Evolutionary conservation across 75 land plant genomes (phyloP), one percentile per base, ranked within the genome.

Genomic region (Pseudotsuga menziesii): DNA sequence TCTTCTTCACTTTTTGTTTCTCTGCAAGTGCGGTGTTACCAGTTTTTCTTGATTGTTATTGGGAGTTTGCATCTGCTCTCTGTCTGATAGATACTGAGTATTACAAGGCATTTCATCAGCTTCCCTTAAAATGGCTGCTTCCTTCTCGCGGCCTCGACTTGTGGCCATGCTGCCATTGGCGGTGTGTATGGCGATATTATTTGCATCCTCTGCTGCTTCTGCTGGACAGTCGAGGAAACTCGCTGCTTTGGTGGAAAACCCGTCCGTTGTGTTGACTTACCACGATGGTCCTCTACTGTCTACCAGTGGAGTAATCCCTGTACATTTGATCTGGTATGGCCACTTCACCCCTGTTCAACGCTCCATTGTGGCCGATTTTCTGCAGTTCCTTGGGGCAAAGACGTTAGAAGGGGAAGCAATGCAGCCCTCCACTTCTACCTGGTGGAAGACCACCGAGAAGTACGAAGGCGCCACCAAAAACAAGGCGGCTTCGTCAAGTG

Each of bases 271-370:
- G 8, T 71, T 93, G 22, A 79, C 82, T 22, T 93, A 93, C 85
- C 95, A 93, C 86, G 81, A 83, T 17, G 95, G 95, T 4, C 75
- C 79, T 15, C 56, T 93, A 2, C 83, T 93, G 32, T 72, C 92
- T 23, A 88, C 91, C 26, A 29, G 32, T 29, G 74, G 79, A 36
- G 15, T 81, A 76, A 48, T 85, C n/a, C 35, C 57, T 3, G 84
- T 83, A 4, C 67, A 85, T 55, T 4, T 85, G 0, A 27, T 85
- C 39, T 85, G 87, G 87, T 85, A 85, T 26, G 87, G 87, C 36
- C 36, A 56, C 56, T 85, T 82, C 85, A 76, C 60, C 17, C 23
- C 64, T 2, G 74, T 61, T 12, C 84, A 85, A 84, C 77, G 67
- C 2, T 35, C 80, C 35, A 64, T 76, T 52, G 80, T 93, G 73